A percentile compares a stretch with the other conserved stretches of the same genome.
Conservation (phyloP, 495 filamentous ascomycete genomes). For the Trichoderma erinaceum region DNA sequence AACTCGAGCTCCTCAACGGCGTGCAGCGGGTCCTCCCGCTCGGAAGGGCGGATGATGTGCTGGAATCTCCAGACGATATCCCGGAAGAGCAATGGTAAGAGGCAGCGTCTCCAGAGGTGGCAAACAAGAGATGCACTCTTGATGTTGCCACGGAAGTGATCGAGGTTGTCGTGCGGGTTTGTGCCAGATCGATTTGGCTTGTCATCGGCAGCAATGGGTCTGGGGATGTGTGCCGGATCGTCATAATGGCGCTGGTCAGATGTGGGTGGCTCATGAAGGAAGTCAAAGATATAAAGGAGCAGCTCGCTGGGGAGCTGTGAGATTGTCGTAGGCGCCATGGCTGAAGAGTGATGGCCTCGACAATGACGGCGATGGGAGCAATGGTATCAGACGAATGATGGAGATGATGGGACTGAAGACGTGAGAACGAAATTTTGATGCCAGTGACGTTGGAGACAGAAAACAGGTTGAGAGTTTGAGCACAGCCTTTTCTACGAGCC, state of each 20-base stretch:
- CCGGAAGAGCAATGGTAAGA: constrained; percentile 37
- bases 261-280: constrained; percentile 30
- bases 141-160: constrained; percentile 24
- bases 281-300: constrained; percentile 33
- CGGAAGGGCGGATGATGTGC: not conserved
- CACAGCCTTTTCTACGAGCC: no score
- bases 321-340: not conserved
- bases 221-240: constrained; percentile 26
- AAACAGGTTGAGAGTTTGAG: not conserved
- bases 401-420: not conserved
- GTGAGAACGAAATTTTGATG: not conserved
- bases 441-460: not conserved
- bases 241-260: constrained; percentile 33
- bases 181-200: not conserved
- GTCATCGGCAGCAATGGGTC: not conserved
- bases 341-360: not conserved
- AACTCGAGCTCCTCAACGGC: constrained; percentile 17
- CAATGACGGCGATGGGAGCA: not conserved
- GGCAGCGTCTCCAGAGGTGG: constrained; percentile 34
- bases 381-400: not conserved
- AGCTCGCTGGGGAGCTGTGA: constrained; percentile 36
- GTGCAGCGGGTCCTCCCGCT: constrained; percentile 17
- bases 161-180: constrained; percentile 22
- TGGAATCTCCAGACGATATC: constrained; percentile 33
- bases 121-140: constrained; percentile 38